A percentile compares a stretch with the other conserved stretches of the same genome.
phyloP scores from a whole-genome alignment of 768 basidiomycete species.

The Cystobasidium ongulense region DNA sequence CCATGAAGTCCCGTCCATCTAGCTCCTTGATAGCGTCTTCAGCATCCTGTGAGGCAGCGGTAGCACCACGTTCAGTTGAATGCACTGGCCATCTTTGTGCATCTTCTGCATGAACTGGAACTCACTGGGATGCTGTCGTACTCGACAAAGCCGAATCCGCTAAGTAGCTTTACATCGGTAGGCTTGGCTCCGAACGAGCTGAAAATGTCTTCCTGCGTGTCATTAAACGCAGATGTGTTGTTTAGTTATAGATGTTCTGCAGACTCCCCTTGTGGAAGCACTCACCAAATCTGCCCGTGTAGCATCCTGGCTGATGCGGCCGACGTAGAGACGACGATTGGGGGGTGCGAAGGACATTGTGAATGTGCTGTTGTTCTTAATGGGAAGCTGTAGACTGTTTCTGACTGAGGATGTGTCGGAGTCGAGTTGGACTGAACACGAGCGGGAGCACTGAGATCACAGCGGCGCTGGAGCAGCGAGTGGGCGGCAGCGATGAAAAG shows the following conservation, averaged over 20 bases:
- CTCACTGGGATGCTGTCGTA: conserved; percentile 74
- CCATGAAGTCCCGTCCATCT: conserved; percentile 67
- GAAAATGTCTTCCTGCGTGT: conserved; percentile 35
- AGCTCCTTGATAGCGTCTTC: conserved; percentile 83
- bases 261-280: background rate
- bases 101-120: too few relatives aligned
- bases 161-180: conserved; percentile 40
- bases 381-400: background rate
- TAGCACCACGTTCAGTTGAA: background rate
- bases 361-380: background rate
- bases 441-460: too few relatives aligned
- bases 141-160: conserved; percentile 90
- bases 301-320: conserved; percentile 37
- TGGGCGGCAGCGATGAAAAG: background rate
- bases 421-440: background rate
- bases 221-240: background rate
- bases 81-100: too few relatives aligned
- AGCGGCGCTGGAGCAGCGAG: background rate
- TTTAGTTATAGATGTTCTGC: background rate
- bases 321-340: conserved; percentile 40
- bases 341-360: conserved; percentile 29
- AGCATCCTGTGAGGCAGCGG: conserved; percentile 66
- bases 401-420: background rate
- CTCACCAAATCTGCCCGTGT: conserved; percentile 32
- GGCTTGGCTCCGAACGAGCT: conserved; percentile 29